These are phyloP conservation scores for Ochromonas danica DNA, from an alignment of 108 stramenopile species.

Conservation along the genomic window DNA sequence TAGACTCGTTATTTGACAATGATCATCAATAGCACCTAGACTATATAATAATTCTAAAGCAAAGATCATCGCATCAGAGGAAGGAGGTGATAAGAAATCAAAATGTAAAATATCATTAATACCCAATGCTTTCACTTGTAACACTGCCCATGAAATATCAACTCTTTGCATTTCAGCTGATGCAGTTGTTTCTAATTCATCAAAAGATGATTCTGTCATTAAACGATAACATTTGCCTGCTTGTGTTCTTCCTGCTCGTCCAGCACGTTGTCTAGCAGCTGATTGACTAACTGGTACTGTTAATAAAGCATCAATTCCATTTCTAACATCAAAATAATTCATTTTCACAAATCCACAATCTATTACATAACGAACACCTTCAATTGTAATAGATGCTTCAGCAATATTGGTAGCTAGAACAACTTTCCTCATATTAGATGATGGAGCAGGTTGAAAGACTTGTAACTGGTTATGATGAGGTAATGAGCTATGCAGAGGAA, in stretches of 20 bases:
- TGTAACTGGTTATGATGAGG: constrained; percentile 66
- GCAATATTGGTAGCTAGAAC: constrained; percentile 85
- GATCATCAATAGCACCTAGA: constrained; percentile 45
- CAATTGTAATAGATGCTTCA: constrained; percentile 89
- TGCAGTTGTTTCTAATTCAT: too few relatives aligned
- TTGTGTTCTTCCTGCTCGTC: constrained; percentile 79
- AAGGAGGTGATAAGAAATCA: constrained; percentile 78
- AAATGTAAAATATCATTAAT: constrained; percentile 87
- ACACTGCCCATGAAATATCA: constrained; percentile 73
- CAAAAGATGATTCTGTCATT: constrained; percentile 66
- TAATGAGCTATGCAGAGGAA: constrained; percentile 69
- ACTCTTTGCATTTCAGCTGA: constrained; percentile 71
- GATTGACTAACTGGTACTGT: constrained; percentile 69
- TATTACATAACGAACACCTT: constrained; percentile 44
- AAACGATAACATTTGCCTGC: constrained; percentile 90
- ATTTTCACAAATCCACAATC: constrained; percentile 34
- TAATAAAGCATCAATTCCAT: constrained; percentile 67
- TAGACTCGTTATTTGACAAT: constrained; percentile 22
- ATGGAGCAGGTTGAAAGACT: constrained; percentile 52
- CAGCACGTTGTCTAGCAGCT: constrained; percentile 82
- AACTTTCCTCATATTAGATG: constrained; percentile 53
- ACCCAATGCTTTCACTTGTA: constrained; percentile 91
- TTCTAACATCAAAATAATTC: constrained; percentile 67
- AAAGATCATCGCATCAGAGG: constrained; percentile 50
- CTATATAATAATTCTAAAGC: constrained; percentile 66